These are phyloP conservation scores for Elymus sibiricus DNA, from an alignment of 176 grass and related monocot species.

Conservation along the genomic window DNA sequence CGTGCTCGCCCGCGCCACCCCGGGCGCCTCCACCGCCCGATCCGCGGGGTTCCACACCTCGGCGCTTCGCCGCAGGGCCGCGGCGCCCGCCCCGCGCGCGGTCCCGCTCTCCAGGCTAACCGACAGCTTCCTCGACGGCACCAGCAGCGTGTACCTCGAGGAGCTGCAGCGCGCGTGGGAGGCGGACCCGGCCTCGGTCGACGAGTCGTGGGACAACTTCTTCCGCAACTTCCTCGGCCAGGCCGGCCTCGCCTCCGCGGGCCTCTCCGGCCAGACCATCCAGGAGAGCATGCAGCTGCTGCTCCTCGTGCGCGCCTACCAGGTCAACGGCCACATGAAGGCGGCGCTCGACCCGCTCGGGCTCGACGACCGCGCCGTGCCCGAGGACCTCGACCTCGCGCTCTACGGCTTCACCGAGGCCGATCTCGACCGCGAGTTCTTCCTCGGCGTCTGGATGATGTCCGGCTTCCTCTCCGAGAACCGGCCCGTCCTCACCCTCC, in stretches of 20 bases:
- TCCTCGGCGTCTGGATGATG: constrained; percentile 90
- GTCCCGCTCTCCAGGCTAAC: constrained; percentile 66
- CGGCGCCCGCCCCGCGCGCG: constrained; percentile 47
- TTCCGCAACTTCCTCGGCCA: constrained; percentile 76
- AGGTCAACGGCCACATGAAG: constrained; percentile 94
- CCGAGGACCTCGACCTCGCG: constrained; percentile 57
- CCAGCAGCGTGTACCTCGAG: constrained; percentile 79
- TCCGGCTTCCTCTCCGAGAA: constrained; percentile 83
- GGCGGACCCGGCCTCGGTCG: constrained; percentile 60
- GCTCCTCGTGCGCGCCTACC: constrained; percentile 75
- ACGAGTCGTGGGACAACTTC: constrained; percentile 91
- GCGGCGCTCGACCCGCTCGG: constrained; percentile 71
- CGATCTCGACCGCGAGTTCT: constrained; percentile 92
- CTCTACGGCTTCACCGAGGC: constrained; percentile 77
- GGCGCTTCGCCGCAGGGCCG: constrained; percentile 20
- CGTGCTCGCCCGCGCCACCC: constrained; percentile 21
- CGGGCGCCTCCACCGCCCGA: constrained; percentile 1
- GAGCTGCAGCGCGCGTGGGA: constrained; percentile 84
- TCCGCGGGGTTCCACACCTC: constrained; percentile 47
- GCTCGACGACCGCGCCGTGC: constrained; percentile 52
- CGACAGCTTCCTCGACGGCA: constrained; percentile 81
- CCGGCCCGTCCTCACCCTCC: constrained; percentile 79
- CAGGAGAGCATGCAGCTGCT: constrained; percentile 86
- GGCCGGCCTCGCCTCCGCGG: not conserved
- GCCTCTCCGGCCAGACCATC: constrained; percentile 79